phyloP scores from a whole-genome alignment of 495 filamentous ascomycete genomes.

The Lepraria neglecta region DNA sequence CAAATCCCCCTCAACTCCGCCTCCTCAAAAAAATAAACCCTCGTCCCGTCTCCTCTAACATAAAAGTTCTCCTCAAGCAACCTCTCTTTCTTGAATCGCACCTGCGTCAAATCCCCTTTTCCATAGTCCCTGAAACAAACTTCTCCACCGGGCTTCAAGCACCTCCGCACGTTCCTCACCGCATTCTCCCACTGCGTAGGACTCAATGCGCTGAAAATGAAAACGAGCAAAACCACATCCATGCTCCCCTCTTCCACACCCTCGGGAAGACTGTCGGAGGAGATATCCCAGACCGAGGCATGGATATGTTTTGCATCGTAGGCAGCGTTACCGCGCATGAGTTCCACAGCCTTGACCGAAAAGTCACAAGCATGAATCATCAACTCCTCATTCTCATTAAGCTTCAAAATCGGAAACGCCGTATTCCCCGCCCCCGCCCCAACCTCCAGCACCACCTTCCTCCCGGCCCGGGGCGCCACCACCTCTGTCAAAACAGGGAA shows the following conservation, averaged over 20 bases:
- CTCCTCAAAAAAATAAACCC: conserved; percentile 94
- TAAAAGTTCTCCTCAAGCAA: conserved; percentile 97
- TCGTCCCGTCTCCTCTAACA: conserved; percentile 86
- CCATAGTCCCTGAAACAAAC: conserved; percentile 95
- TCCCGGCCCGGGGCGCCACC: conserved; percentile 55
- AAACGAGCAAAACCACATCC: conserved; percentile 88
- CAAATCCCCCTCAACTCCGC: conserved; percentile 77
- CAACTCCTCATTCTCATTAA: conserved; percentile 73
- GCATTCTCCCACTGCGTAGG: conserved; percentile 80
- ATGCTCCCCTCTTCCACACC: conserved; percentile 68
- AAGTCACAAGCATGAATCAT: conserved; percentile 90
- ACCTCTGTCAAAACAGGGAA: conserved; percentile 76
- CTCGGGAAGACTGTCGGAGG: conserved; percentile 62
- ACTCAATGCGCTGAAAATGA: conserved; percentile 89
- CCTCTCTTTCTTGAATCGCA: conserved; percentile 88
- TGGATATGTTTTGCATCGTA: conserved; percentile 61
- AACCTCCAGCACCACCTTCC: conserved; percentile 69
- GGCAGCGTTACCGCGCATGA: conserved; percentile 68
- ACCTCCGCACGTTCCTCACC: conserved; percentile 68
- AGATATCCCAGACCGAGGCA: conserved; percentile 90
- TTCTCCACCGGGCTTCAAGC: conserved; percentile 82
- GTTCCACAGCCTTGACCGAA: conserved; percentile 79
- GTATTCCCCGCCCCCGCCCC: conserved; percentile 96
- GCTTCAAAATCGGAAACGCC: conserved; percentile 76
- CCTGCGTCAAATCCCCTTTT: conserved; percentile 89